These are phyloP conservation scores for Hibiscus syriacus DNA, from an alignment of 345 rosid species.

Conservation along the genomic window DNA sequence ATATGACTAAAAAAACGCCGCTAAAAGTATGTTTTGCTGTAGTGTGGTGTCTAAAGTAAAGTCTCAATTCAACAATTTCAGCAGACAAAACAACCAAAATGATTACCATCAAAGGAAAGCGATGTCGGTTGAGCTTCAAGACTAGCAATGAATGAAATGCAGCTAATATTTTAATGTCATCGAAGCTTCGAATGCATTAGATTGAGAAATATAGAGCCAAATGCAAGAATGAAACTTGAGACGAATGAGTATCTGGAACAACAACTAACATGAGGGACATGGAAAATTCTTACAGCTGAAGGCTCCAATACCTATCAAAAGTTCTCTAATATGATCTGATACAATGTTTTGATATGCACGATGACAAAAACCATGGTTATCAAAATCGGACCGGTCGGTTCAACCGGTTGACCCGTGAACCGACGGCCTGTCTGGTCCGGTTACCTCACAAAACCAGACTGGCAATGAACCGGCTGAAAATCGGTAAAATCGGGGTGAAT, in stretches of 20 bases:
- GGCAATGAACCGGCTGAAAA: no score
- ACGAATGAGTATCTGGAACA: neutral
- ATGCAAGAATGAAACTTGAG: neutral
- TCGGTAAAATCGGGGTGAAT: no score
- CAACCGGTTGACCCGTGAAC: no score
- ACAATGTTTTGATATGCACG: neutral
- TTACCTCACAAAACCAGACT: no score
- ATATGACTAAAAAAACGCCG: no score
- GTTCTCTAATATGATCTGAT: no score
- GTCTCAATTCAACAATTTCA: neutral
- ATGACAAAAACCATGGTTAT: no score
- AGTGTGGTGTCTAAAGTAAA: neutral
- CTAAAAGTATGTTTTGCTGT: no score
- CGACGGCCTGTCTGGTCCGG: no score
- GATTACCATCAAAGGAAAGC: neutral
- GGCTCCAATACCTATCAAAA: no score
- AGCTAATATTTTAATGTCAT: neutral
- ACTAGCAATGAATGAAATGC: neutral
- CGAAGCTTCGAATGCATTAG: neutral
- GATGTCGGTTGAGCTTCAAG: neutral
- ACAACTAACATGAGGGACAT: neutral
- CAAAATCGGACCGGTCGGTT: no score
- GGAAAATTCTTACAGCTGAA: neutral
- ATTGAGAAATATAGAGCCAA: neutral
- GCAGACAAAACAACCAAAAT: neutral